These are phyloP conservation scores for Microascus cirrosus DNA, from an alignment of 2,329 filamentous ascomycete species.

Conservation along the genomic window DNA sequence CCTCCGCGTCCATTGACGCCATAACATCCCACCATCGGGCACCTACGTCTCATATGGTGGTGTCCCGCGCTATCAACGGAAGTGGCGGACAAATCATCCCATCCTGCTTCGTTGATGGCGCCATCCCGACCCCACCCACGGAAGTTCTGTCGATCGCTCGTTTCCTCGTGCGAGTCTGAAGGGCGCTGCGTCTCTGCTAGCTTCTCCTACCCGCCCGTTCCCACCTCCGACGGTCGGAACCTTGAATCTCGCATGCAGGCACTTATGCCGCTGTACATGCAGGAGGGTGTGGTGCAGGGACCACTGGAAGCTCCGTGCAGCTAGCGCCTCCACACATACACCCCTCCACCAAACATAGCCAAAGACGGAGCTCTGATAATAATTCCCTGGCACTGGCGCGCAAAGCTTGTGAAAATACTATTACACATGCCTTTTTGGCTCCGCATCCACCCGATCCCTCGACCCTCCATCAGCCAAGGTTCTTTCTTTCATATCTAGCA, in stretches of 20 bases:
- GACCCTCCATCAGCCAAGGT: neutral
- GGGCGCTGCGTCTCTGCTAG: too few species aligned
- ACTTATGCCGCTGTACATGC: neutral
- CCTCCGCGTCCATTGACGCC: too few species aligned
- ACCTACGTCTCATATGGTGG: too few species aligned
- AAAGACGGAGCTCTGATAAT: neutral
- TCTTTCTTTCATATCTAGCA: neutral
- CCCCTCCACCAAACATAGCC: neutral
- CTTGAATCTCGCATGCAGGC: neutral
- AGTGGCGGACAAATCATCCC: too few species aligned
- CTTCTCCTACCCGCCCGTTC: too few species aligned
- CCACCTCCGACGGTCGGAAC: neutral
- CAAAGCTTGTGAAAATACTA: slow-evolving; percentile 5
- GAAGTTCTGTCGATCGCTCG: too few species aligned
- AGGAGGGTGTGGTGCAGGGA: neutral
- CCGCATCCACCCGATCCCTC: slow-evolving; percentile 1
- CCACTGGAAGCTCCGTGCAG: neutral
- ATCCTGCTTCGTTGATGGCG: too few species aligned
- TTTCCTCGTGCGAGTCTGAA: too few species aligned
- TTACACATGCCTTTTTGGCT: slow-evolving; percentile 1
- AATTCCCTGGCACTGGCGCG: neutral
- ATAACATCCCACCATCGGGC: too few species aligned
- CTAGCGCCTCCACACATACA: neutral
- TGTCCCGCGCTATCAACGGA: too few species aligned
- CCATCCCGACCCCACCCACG: too few species aligned